A percentile compares a stretch with the other conserved stretches of the same genome.
Conservation (phyloP, 305 asterid genomes). For the Solanum aculeatissimum region DNA sequence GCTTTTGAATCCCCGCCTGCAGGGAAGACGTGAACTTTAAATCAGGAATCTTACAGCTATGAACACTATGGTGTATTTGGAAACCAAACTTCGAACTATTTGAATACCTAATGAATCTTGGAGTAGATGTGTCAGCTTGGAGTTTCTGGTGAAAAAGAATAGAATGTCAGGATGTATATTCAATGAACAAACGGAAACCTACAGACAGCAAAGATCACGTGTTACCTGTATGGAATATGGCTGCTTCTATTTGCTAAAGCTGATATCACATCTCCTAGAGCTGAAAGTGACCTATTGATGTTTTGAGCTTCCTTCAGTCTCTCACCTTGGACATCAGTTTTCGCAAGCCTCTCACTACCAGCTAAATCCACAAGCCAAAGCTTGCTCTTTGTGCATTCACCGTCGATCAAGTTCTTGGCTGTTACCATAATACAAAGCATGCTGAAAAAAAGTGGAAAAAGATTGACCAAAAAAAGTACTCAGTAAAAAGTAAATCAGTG, state of each 20-base stretch:
- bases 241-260: constrained; percentile 94
- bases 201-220: neutral
- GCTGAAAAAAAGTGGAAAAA: constrained; percentile 24
- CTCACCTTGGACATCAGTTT: constrained; percentile 95
- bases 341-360: constrained; percentile 96
- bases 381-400: constrained; percentile 90
- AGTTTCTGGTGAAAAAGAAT: constrained; percentile 39
- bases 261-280: constrained; percentile 92
- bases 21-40: neutral
- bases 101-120: constrained; percentile 87
- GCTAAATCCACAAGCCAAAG: constrained; percentile 99
- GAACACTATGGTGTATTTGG: neutral
- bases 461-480: neutral
- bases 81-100: neutral
- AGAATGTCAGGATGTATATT: constrained; percentile 4
- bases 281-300: constrained; percentile 91
- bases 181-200: neutral
- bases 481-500: neutral
- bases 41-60: neutral
- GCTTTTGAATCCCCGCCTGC: constrained; percentile 95
- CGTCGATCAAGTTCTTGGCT: constrained; percentile 60
- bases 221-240: constrained; percentile 90
- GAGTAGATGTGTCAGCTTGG: constrained; percentile 83
- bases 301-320: constrained; percentile 99
- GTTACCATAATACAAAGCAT: constrained; percentile 87